These are phyloP conservation scores for Exophiala oligosperma DNA, from an alignment of 2,329 filamentous ascomycete genomes.

Conservation along the genomic window DNA sequence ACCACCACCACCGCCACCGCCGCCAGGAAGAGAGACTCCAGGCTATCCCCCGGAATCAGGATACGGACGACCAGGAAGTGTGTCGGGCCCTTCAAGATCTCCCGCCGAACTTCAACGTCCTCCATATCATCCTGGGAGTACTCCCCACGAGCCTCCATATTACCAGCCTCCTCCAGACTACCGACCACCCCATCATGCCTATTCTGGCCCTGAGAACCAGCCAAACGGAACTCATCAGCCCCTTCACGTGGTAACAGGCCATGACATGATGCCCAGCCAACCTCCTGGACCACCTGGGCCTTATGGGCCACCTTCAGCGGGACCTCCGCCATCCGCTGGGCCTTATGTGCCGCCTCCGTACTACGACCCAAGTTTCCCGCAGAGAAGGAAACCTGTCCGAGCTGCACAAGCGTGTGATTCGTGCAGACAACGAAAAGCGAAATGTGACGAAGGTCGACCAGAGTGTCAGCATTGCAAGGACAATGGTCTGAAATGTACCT, in stretches of 20 bases:
- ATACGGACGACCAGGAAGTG: slow-evolving; percentile 29
- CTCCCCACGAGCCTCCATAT: slow-evolving; percentile 25
- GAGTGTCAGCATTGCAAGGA: slow-evolving; percentile 85
- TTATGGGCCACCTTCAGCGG: slow-evolving; percentile 27
- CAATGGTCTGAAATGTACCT: slow-evolving; percentile 79
- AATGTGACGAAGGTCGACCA: slow-evolving; percentile 84
- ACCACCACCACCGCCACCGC: not conserved
- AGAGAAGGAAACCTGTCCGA: slow-evolving; percentile 27
- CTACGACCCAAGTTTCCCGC: not conserved
- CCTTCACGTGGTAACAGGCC: slow-evolving; percentile 27
- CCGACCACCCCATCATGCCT: slow-evolving; percentile 22
- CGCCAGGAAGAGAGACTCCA: slow-evolving; percentile 22
- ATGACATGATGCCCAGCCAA: slow-evolving; percentile 29
- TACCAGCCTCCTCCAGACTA: slow-evolving; percentile 27
- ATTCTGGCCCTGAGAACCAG: slow-evolving; percentile 25
- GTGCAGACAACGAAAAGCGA: slow-evolving; percentile 83
- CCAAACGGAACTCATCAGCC: slow-evolving; percentile 25
- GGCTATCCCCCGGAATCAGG: slow-evolving; percentile 26
- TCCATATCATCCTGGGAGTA: slow-evolving; percentile 26
- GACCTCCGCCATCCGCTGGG: slow-evolving; percentile 18
- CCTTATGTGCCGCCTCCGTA: slow-evolving; percentile 17
- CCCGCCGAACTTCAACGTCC: slow-evolving; percentile 26
- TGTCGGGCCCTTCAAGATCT: slow-evolving; percentile 28
- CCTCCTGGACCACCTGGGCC: slow-evolving; percentile 18
- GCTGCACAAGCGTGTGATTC: slow-evolving; percentile 77